These are phyloP conservation scores for Aurantiochytrium sp. DNA, from an alignment of 108 stramenopile genomes.

Conservation along the genomic window DNA sequence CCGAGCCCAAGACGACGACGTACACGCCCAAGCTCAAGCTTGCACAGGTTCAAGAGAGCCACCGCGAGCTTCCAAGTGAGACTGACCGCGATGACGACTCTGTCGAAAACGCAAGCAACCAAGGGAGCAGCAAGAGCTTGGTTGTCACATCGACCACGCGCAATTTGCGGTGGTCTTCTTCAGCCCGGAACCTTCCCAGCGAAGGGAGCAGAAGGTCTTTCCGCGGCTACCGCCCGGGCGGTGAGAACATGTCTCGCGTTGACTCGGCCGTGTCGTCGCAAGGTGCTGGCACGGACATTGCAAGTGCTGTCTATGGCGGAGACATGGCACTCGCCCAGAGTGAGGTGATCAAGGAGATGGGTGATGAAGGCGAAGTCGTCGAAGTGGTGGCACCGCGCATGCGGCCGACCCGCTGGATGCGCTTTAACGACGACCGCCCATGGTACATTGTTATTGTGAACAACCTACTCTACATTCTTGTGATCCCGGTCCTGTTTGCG, in stretches of 20 bases:
- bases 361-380: neutral
- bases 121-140: neutral
- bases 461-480: neutral
- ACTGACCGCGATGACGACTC: too few species aligned
- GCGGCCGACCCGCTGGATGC: neutral
- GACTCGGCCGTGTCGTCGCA: neutral
- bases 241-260: neutral
- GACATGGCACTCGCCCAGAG: too few species aligned
- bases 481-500: neutral
- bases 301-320: too few species aligned
- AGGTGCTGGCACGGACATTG: neutral
- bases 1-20: neutral
- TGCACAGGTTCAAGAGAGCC: neutral
- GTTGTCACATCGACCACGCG: neutral
- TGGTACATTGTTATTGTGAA: neutral
- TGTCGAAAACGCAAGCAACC: too few species aligned
- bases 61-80: neutral
- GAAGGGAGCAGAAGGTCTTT: neutral
- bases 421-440: neutral
- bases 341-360: neutral
- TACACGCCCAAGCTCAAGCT: neutral
- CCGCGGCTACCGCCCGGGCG: neutral
- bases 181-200: too few species aligned
- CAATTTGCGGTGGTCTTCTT: neutral
- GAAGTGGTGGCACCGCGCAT: neutral